Evolutionary conservation across 306 rosid species (phyloP).

Genomic region (Casuarina cunninghamiana): DNA sequence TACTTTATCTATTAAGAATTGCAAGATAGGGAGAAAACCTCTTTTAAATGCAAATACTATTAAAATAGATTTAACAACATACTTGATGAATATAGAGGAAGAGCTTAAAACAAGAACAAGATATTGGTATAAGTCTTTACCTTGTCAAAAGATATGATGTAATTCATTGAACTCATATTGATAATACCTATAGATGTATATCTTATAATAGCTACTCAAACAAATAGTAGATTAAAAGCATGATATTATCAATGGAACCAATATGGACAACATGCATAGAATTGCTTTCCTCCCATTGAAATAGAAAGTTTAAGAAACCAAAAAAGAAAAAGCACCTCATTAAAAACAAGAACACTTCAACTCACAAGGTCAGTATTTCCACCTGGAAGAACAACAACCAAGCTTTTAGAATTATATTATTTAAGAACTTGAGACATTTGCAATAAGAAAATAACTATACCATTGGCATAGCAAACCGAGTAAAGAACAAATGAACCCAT

Average conservation of each 20-base stretch:
- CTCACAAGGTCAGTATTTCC: conserved; percentile 99
- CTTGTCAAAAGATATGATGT: conserved; percentile 78
- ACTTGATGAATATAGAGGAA: conserved; percentile 6
- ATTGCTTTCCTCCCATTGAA: conserved; percentile 8
- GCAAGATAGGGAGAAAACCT: not conserved
- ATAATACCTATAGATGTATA: conserved; percentile 79
- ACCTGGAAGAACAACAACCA: conserved; percentile 97
- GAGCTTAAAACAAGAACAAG: conserved; percentile 17
- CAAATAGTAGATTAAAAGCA: conserved; percentile 8
- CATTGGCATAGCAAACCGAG: too few relatives aligned
- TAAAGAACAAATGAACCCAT: too few relatives aligned
- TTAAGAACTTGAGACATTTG: conserved; percentile 82
- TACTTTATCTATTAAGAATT: not conserved
- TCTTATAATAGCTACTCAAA: conserved; percentile 19
- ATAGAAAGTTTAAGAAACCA: conserved; percentile 16
- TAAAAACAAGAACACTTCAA: conserved; percentile 95
- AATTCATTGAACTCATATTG: conserved; percentile 73
- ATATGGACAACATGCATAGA: not conserved
- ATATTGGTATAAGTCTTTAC: conserved; percentile 42
- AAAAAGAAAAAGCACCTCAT: conserved; percentile 54
- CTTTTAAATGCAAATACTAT: not conserved
- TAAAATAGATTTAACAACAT: not conserved
- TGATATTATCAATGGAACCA: not conserved
- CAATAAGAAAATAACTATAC: conserved; percentile 5
- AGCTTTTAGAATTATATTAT: conserved; percentile 74